Evolutionary conservation across 305 asterid species (phyloP).

Genomic region (Fraxinus floribunda): DNA sequence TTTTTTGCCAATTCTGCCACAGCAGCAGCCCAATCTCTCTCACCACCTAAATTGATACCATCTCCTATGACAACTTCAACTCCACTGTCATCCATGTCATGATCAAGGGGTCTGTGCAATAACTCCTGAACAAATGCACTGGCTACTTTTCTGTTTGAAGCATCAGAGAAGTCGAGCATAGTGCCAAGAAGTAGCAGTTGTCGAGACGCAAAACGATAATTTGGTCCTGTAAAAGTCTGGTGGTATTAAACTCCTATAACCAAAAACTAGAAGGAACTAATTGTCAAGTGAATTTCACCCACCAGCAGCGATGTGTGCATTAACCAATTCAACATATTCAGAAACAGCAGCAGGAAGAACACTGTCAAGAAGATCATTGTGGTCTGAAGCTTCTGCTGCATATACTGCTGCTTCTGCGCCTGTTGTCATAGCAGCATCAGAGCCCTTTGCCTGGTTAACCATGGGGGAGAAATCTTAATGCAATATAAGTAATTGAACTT

Average conservation of each 20-base stretch:
- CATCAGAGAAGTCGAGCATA: conserved; percentile 87
- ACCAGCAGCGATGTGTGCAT: conserved; percentile 85
- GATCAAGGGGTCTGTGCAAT: conserved; percentile 69
- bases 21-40: conserved; percentile 91
- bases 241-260: conserved; percentile 17
- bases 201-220: conserved; percentile 77
- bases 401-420: conserved; percentile 89
- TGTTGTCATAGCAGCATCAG: conserved; percentile 84
- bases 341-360: conserved; percentile 80
- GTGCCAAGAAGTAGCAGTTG: conserved; percentile 85
- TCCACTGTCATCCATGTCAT: conserved; percentile 79
- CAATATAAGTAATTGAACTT: conserved; percentile 6
- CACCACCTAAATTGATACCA: conserved; percentile 92
- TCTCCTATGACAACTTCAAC: conserved; percentile 75
- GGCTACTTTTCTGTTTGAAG: conserved; percentile 84
- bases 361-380: conserved; percentile 81
- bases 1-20: conserved; percentile 72
- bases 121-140: conserved; percentile 68
- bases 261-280: conserved; percentile 14
- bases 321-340: conserved; percentile 74
- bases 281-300: conserved; percentile 34
- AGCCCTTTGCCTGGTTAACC: conserved; percentile 77
- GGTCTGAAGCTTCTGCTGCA: conserved; percentile 93
- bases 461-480: conserved; percentile 18
- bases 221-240: conserved; percentile 60